Percentiles rank a stretch among this genome's conserved stretches.
These are phyloP conservation scores for Saccharomyces paradoxus DNA, from an alignment of 805 yeast genomes.

Conservation along the genomic window DNA sequence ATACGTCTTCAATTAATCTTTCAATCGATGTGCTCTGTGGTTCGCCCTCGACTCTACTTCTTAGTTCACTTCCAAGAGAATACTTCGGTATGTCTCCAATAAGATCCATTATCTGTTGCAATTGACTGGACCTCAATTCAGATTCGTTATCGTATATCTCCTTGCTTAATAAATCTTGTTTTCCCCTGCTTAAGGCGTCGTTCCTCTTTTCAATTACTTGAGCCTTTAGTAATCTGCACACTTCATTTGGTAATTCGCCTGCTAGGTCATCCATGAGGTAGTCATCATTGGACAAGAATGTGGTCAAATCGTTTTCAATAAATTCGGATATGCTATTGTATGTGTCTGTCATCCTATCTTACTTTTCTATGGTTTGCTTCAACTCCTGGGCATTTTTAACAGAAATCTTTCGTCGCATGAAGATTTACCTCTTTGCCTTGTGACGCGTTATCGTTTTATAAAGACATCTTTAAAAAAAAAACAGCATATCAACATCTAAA, in stretches of 20 bases:
- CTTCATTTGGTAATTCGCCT: constrained; percentile 8
- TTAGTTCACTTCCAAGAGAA: constrained; percentile 16
- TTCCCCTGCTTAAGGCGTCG: not conserved
- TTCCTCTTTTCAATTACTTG: constrained; percentile 3
- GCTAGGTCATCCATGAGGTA: constrained; percentile 2
- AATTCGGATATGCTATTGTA: not conserved
- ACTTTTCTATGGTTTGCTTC: not conserved
- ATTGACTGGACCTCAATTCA: constrained; percentile 10
- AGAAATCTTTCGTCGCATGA: not conserved
- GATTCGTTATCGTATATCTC: constrained; percentile 15
- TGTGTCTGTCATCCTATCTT: not conserved
- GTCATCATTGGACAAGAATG: not conserved
- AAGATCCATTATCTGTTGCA: constrained; percentile 12
- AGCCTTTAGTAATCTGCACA: constrained; percentile 4
- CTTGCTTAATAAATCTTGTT: constrained; percentile 14
- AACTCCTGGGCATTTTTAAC: not conserved
- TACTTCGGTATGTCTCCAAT: constrained; percentile 24
- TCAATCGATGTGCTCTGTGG: constrained; percentile 11
- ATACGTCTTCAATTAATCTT: constrained; percentile 15
- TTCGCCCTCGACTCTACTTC: not conserved
- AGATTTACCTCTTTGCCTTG: not conserved
- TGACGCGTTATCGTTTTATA: not conserved
- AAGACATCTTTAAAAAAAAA: too few species aligned
- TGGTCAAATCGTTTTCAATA: not conserved
- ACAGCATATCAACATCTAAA: too few species aligned